phyloP scores from a whole-genome alignment of 1,284 basidiomycete genomes.

The Apiotrichum mycotoxinovorans region DNA sequence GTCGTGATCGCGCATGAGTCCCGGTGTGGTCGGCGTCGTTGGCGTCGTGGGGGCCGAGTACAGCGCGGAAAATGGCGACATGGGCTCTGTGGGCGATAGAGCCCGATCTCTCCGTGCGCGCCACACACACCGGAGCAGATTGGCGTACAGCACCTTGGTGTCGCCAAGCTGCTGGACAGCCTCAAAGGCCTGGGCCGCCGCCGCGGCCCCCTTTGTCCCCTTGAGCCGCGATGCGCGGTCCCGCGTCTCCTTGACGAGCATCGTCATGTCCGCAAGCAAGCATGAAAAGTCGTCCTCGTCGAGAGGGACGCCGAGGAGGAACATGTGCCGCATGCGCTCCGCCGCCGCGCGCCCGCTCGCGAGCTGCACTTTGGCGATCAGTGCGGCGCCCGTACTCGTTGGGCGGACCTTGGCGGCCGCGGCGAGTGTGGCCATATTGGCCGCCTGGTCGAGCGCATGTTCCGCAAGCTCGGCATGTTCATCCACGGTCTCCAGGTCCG shows the following conservation, averaged over 20 bases:
- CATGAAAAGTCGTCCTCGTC: conserved; percentile 45
- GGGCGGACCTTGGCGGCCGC: conserved; percentile 28
- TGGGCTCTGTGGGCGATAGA: background rate
- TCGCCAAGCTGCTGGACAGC: conserved; percentile 42
- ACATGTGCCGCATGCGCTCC: conserved; percentile 40
- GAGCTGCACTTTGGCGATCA: conserved; percentile 45
- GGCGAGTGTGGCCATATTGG: conserved; percentile 45
- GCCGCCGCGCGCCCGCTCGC: conserved; percentile 37
- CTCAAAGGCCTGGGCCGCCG: conserved; percentile 38
- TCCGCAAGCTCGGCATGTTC: conserved; percentile 42
- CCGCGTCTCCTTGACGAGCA: conserved; percentile 38
- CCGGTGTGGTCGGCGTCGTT: background rate
- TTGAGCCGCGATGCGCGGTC: conserved; percentile 40
- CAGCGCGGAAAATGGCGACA: no score
- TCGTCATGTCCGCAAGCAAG: conserved; percentile 39
- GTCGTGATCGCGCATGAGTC: background rate
- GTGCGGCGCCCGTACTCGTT: conserved; percentile 30
- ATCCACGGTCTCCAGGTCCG: conserved; percentile 30
- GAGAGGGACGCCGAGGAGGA: conserved; percentile 35
- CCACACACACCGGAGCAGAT: conserved; percentile 40
- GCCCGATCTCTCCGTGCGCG: conserved; percentile 20
- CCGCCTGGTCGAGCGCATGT: conserved; percentile 47
- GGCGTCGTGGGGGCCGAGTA: background rate
- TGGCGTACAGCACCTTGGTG: conserved; percentile 40
- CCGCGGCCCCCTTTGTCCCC: conserved; percentile 34